Evolutionary conservation across 2,329 filamentous ascomycete species (phyloP).

Genomic region (Phialophora macrospora): DNA sequence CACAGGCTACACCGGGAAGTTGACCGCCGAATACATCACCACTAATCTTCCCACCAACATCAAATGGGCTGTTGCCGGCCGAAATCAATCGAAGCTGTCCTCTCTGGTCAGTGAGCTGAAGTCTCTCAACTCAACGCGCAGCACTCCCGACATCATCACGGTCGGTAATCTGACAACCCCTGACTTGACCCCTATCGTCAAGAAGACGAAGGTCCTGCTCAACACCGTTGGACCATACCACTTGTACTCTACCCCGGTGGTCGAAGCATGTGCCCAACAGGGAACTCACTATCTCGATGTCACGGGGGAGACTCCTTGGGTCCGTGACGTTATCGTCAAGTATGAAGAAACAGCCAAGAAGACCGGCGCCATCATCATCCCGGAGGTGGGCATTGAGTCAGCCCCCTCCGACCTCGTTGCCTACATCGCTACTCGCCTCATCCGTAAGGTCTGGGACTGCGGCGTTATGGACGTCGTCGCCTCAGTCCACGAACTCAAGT

Average conservation of each 20-base stretch:
- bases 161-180: slow-evolving; percentile 48
- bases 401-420: slow-evolving; percentile 63
- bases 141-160: slow-evolving; percentile 65
- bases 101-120: slow-evolving; percentile 70
- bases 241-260: slow-evolving; percentile 66
- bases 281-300: slow-evolving; percentile 72
- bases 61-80: slow-evolving; percentile 86
- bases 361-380: slow-evolving; percentile 66
- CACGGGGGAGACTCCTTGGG: slow-evolving; percentile 69
- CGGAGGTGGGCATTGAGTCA: slow-evolving; percentile 65
- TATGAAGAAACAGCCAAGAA: slow-evolving; percentile 64
- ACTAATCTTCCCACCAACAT: slow-evolving; percentile 72
- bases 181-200: slow-evolving; percentile 58
- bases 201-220: slow-evolving; percentile 63
- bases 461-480: slow-evolving; percentile 58
- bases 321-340: slow-evolving; percentile 65
- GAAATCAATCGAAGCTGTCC: slow-evolving; percentile 76
- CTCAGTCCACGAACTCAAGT: slow-evolving; percentile 61
- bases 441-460: slow-evolving; percentile 57
- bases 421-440: slow-evolving; percentile 58
- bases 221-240: slow-evolving; percentile 67
- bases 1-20: slow-evolving; percentile 81
- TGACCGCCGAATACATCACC: slow-evolving; percentile 76
- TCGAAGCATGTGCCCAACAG: slow-evolving; percentile 67
- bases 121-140: slow-evolving; percentile 69